Percentiles rank a stretch among this genome's conserved stretches.
These are phyloP conservation scores for Macrolepiota dolichaula DNA, from an alignment of 768 basidiomycete species.

Conservation along the genomic window DNA sequence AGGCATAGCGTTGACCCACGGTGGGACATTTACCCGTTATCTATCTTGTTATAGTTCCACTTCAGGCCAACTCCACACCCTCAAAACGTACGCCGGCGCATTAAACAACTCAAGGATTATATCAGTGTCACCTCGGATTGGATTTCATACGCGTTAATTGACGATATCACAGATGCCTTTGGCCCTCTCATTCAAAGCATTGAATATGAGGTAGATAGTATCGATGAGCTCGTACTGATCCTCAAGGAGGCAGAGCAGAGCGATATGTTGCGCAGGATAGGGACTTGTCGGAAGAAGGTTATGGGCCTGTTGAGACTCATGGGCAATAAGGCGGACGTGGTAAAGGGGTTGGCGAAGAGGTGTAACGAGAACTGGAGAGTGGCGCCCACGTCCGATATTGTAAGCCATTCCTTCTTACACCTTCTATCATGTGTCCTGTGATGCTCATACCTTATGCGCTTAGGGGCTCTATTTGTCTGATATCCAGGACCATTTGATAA, in stretches of 20 bases:
- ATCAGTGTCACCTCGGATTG: conserved; percentile 98
- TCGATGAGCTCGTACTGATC: conserved; percentile 96
- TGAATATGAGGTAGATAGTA: conserved; percentile 98
- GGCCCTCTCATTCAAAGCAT: conserved; percentile 98
- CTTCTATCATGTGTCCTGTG: conserved; percentile 1
- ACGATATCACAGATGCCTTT: conserved; percentile 99
- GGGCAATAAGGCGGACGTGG: conserved; percentile 99
- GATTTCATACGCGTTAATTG: conserved; percentile 99
- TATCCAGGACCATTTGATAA: conserved; percentile 98
- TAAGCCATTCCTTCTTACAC: conserved; percentile 30
- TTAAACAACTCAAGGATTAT: conserved; percentile 99
- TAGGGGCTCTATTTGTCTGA: conserved; percentile 94
- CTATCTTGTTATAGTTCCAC: conserved; percentile 65
- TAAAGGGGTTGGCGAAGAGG: conserved; percentile 96
- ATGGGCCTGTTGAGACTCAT: conserved; percentile 95
- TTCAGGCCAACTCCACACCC: conserved; percentile 97
- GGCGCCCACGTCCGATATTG: conserved; percentile 96
- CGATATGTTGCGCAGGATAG: conserved; percentile 96
- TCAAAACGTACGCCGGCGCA: conserved; percentile 95
- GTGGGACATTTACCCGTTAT: background rate
- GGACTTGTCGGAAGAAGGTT: conserved; percentile 98
- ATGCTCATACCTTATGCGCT: background rate
- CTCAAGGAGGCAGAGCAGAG: conserved; percentile 94
- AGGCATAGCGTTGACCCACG: background rate
- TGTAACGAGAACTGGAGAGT: conserved; percentile 99